Conservation (phyloP, 2,329 filamentous ascomycete genomes). For the Nannizzia gypsea region DNA sequence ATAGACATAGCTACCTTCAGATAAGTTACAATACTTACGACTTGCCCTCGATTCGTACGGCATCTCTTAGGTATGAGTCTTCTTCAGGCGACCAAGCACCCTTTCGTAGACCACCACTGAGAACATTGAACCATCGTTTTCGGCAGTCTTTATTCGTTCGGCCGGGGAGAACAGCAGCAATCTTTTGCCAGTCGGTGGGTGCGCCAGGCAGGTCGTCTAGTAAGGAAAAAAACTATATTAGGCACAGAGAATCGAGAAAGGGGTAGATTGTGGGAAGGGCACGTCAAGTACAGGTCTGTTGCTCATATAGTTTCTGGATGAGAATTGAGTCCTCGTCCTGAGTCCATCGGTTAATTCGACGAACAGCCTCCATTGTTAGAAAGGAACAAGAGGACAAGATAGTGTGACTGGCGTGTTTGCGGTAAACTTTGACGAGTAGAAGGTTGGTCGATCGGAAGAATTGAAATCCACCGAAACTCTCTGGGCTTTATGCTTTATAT, state of each 20-base stretch:
- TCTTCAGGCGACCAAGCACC: constrained; percentile 3
- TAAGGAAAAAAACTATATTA: background rate
- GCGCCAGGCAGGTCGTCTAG: background rate
- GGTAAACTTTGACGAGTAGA: constrained; percentile 1
- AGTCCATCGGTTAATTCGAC: constrained; percentile 1
- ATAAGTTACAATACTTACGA: background rate
- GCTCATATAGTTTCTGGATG: background rate
- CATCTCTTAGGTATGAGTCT: background rate
- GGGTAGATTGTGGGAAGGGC: background rate
- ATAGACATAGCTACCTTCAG: background rate
- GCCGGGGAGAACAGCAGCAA: background rate
- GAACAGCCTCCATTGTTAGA: background rate
- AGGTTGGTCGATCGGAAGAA: constrained; percentile 4
- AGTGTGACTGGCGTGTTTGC: background rate
- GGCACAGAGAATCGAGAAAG: background rate
- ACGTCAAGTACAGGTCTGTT: background rate
- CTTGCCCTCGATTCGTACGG: background rate
- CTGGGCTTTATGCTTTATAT: constrained; percentile 2
- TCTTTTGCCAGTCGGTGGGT: background rate
- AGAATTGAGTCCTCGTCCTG: constrained; percentile 5
- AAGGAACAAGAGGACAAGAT: background rate
- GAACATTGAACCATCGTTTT: constrained; percentile 6
- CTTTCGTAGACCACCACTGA: constrained; percentile 1
- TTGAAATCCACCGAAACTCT: constrained; percentile 5
- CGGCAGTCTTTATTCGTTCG: constrained; percentile 5